Conservation (phyloP, 2,329 filamentous ascomycete species). For the Laburnicola sp. region DNA sequence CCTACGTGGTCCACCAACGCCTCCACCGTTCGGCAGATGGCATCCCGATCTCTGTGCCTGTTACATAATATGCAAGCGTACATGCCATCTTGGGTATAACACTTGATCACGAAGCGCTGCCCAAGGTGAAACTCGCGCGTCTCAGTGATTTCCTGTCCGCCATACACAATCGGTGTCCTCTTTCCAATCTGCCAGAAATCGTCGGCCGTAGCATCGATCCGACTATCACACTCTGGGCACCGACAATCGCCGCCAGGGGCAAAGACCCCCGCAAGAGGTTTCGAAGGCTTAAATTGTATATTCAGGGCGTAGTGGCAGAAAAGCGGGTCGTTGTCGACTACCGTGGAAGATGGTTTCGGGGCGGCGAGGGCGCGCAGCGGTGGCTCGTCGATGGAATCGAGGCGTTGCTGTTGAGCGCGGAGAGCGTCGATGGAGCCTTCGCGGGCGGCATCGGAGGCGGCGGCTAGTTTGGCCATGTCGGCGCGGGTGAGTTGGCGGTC, state of each 20-base stretch:
- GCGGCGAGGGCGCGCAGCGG: conserved; percentile 18
- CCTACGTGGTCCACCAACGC: conserved; percentile 44
- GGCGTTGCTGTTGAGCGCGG: conserved; percentile 39
- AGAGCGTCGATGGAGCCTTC: conserved; percentile 47
- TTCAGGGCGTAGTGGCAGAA: conserved; percentile 44
- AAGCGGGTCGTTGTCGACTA: conserved; percentile 24
- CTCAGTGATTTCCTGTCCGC: conserved; percentile 38
- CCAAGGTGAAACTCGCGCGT: conserved; percentile 42
- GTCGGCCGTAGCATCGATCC: conserved; percentile 33
- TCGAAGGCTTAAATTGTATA: conserved; percentile 35
- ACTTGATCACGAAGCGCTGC: conserved; percentile 45
- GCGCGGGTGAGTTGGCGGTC: conserved; percentile 44
- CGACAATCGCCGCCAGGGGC: conserved; percentile 35
- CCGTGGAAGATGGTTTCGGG: conserved; percentile 31
- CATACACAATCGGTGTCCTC: conserved; percentile 28
- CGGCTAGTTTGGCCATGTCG: conserved; percentile 47
- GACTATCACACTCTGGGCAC: conserved; percentile 36
- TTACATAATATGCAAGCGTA: conserved; percentile 45
- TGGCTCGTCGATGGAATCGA: conserved; percentile 20
- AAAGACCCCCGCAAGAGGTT: conserved; percentile 37
- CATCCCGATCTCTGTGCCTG: conserved; percentile 39
- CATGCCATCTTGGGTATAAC: conserved; percentile 41
- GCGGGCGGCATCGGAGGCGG: conserved; percentile 48
- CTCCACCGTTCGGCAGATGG: conserved; percentile 40
- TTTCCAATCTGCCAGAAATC: conserved; percentile 47